Base-by-base conservation (phyloP, 441 rosid species). In the Biscutella auriculata region DNA sequence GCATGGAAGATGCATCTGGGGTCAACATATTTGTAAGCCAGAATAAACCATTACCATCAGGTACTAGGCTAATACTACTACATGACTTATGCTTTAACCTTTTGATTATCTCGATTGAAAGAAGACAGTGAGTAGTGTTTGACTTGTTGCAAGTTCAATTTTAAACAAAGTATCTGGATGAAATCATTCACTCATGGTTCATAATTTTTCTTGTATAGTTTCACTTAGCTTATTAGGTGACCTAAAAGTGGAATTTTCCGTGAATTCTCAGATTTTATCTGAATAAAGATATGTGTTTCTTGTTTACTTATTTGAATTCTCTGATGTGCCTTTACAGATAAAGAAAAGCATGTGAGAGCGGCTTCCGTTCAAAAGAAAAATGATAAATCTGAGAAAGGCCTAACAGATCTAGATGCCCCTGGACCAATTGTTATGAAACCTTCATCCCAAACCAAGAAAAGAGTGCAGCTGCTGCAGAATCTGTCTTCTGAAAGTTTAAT, bases 1-100 rank as follows among this genome's bases (percentile, higher is more conserved):
- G 76, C 75, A 84, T 92, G 95, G 95, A 86, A 75, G 73, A 62
- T 74, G 94, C 92, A 72, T 88, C 90, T 12, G 95, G 95, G 26
- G 60, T 81, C 23, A 81, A 70, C 49, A 78, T 84, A 25, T 76
- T 79, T 53, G 83, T 74, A 56, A 73, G 79, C 63, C 96, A 82
- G 73, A 66, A 62, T 57, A 67, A 26, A 3, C 47, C 77, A 2
- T 21, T 73, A 46, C 54, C 66, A 63, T 55, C 75, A 68, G 90
- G 97, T 89, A 57, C 67, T 13, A n/a, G n/a, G n/a, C n/a, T n/a
- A n/a, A n/a, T 46, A 26, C 4, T 16, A 8, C 9, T 25, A 5
- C 9, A 6, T 27, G 16, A 32, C 8, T 3, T 0, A n/a, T 57
- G 51, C 29, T 41, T 63, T 10, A 13, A 9, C 27, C 13, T 44